phyloP scores from a whole-genome alignment of 2,329 filamentous ascomycete genomes.

The Sporothrix globosa region DNA sequence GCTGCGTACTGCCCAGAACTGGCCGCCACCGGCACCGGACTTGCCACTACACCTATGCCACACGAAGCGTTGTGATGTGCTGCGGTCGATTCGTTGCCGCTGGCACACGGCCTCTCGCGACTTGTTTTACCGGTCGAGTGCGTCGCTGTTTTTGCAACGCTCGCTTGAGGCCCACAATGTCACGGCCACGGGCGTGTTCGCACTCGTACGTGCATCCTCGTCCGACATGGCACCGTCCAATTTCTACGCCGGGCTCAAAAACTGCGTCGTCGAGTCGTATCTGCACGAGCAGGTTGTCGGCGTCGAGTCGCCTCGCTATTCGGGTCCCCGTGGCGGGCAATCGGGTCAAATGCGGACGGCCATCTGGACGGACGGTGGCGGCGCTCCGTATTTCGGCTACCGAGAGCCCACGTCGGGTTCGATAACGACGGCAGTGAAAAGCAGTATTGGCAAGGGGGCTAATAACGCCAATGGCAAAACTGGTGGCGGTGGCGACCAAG shows the following conservation, averaged over 20 bases:
- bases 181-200: conserved; percentile 46
- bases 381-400: conserved; percentile 34
- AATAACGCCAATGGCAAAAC: not conserved
- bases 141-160: conserved; percentile 50
- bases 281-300: conserved; percentile 35
- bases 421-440: not conserved
- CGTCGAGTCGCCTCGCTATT: not conserved
- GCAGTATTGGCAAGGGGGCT: not conserved
- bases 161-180: conserved; percentile 36
- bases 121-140: conserved; percentile 55
- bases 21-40: conserved; percentile 34
- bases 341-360: not conserved
- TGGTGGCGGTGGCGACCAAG: conserved; percentile 7
- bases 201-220: conserved; percentile 52
- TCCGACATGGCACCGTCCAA: conserved; percentile 51
- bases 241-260: conserved; percentile 56
- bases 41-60: not conserved
- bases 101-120: conserved; percentile 53
- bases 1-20: not conserved
- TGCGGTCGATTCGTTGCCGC: conserved; percentile 45
- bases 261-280: conserved; percentile 51
- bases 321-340: not conserved
- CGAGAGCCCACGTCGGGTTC: not conserved
- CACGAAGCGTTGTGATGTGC: conserved; percentile 44
- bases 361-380: conserved; percentile 8